Conservation (phyloP, 2,329 filamentous ascomycete species). For the Curvularia eragrostidis region DNA sequence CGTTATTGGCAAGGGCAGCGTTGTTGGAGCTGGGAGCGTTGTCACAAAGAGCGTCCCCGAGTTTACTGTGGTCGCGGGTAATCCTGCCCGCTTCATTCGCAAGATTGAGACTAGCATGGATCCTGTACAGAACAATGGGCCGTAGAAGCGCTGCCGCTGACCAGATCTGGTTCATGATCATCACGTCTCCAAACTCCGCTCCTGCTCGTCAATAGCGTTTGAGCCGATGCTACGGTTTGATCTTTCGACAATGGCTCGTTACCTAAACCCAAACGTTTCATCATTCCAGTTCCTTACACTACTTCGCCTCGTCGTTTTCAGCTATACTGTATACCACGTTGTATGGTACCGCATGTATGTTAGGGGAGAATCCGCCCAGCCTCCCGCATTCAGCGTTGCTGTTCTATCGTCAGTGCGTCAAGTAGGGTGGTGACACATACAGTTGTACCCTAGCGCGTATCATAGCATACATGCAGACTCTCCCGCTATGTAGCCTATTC, state of each 20-base stretch:
- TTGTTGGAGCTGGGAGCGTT: slow-evolving; percentile 81
- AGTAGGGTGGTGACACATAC: background rate
- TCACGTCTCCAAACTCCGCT: too few species aligned
- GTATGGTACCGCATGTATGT: background rate
- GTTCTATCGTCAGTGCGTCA: slow-evolving; percentile 1
- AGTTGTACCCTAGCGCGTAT: slow-evolving; percentile 5
- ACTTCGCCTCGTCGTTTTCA: background rate
- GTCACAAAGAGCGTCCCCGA: slow-evolving; percentile 77
- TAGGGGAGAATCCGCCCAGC: background rate
- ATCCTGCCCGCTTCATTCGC: slow-evolving; percentile 69
- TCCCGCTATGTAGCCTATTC: background rate
- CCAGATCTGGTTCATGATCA: background rate
- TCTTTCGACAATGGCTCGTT: background rate
- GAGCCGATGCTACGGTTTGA: background rate
- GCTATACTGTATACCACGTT: background rate
- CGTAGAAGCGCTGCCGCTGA: background rate
- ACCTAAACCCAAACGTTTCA: background rate
- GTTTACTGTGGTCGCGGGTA: slow-evolving; percentile 71
- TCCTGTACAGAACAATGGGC: slow-evolving; percentile 24
- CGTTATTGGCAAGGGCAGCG: slow-evolving; percentile 75
- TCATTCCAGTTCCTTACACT: background rate
- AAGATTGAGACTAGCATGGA: slow-evolving; percentile 49
- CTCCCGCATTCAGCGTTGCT: background rate
- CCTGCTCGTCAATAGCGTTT: too few species aligned
- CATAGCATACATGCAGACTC: background rate